A percentile compares a stretch with the other conserved stretches of the same genome.
These are phyloP conservation scores for Erodium chrysanthum DNA, from an alignment of 441 rosid species.

Conservation along the genomic window DNA sequence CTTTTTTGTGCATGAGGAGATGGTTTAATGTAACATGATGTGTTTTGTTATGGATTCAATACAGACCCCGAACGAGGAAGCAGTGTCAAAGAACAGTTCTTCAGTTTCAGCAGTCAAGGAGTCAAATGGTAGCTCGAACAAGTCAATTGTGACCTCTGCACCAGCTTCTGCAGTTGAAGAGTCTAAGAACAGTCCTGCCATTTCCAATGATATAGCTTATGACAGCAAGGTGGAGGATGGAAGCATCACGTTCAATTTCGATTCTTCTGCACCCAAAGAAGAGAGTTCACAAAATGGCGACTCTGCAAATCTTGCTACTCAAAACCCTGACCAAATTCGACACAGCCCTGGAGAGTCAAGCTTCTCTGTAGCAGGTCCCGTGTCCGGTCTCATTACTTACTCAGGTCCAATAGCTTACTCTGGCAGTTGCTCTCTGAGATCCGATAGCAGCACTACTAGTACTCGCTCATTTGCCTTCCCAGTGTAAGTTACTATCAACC, in stretches of 20 bases:
- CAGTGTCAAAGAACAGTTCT: background rate
- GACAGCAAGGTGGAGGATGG: conserved; percentile 13
- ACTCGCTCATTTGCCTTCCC: conserved; percentile 1
- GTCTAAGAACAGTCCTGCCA: background rate
- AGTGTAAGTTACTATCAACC: background rate
- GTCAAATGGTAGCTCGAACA: background rate
- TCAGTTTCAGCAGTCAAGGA: background rate
- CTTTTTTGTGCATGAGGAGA: background rate
- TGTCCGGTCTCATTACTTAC: conserved; percentile 8
- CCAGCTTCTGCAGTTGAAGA: conserved; percentile 5
- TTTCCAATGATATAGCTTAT: background rate
- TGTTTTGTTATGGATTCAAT: background rate
- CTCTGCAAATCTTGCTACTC: background rate
- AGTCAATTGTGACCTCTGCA: background rate
- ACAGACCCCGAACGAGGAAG: background rate
- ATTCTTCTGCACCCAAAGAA: background rate
- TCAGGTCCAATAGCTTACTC: conserved; percentile 15
- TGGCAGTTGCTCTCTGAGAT: conserved; percentile 17
- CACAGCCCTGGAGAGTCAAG: conserved; percentile 16
- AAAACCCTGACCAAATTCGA: background rate
- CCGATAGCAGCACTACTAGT: conserved; percentile 19
- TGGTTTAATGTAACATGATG: background rate
- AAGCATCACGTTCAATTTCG: conserved; percentile 10
- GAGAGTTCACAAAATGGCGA: background rate
- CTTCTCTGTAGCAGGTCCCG: conserved; percentile 13